Base-by-base conservation (phyloP, 495 filamentous ascomycete species). In the Aspergillus avenaceus region DNA sequence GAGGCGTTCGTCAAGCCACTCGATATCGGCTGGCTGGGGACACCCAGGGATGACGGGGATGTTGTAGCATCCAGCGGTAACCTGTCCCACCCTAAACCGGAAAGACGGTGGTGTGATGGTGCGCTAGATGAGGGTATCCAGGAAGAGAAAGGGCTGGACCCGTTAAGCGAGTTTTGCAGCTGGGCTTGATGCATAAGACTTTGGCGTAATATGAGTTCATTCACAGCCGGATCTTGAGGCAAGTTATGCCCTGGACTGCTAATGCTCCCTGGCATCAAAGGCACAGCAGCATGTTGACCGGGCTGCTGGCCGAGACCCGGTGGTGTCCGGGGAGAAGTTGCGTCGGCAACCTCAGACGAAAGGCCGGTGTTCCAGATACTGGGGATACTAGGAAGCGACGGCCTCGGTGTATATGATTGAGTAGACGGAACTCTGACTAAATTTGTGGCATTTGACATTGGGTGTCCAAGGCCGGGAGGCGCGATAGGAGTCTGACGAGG, bases 321-420 rank as follows among this genome's bases (percentile, higher is more conserved):
- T 18, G 67, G 63, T 12, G 66, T 69, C 12, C 66, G 51, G 3
- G 71, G 68, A 26, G 70, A 66, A 14, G 61, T 44, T 18, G 53
- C 54, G 27, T 73, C 67, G 21, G 49, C 53, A 24, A 55, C 52
- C 54, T 50, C 64, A 25, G 59, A 63, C 5, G 59, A 64, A 34
- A 70, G 67, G 32, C 60, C 64, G 0, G 71, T 71, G 44, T 72
- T 78, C 71, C 69, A 75, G 40, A 79, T 78, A 45, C 70, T 78
- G 8, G 67, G 67, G 11, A 74, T 55, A n/a, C 58, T 60, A 42
- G 68, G 66, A 14, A 76, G 61, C 8, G 65, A 25, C 13, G 65
- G 61, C 6, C 64, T 50, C 1, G 72, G 64, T 1, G 64, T 65
- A 46, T 67, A 76, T 13, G 65, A 64, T 41, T 68, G 70, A 18